These are phyloP conservation scores for Globisporangium canariense DNA, from an alignment of 352 stramenopile genomes.

Conservation along the genomic window DNA sequence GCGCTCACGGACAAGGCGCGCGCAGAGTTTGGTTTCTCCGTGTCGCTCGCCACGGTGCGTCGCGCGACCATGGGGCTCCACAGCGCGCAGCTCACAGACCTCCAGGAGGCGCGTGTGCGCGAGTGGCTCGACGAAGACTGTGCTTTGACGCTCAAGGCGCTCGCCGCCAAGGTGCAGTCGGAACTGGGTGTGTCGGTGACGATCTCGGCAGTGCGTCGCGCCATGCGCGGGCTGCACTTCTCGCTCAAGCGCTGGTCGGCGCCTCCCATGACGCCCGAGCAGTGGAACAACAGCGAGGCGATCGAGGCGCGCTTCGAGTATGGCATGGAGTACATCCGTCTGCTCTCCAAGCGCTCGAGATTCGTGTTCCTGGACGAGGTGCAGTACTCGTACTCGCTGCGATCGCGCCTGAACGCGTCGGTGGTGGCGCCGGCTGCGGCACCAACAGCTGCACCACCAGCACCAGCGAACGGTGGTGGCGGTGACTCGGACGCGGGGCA, in stretches of 20 bases:
- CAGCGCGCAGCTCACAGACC: not conserved
- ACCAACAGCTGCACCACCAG: not conserved
- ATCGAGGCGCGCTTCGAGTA: not conserved
- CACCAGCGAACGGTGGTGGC: not conserved
- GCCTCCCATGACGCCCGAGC: not conserved
- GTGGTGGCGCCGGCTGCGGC: not conserved
- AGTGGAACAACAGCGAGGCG: not conserved
- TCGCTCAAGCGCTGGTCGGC: slow-evolving; percentile 1
- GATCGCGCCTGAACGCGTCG: not conserved
- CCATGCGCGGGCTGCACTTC: slow-evolving; percentile 3
- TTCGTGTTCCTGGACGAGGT: slow-evolving; percentile 3
- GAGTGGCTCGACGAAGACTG: slow-evolving; percentile 4
- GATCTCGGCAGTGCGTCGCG: not conserved
- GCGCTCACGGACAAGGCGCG: not conserved
- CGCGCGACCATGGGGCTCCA: not conserved
- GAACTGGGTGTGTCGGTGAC: not conserved
- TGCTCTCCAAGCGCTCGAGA: not conserved
- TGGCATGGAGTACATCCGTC: slow-evolving; percentile 2
- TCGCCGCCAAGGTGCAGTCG: not conserved
- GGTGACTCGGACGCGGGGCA: not conserved
- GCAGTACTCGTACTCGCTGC: not conserved
- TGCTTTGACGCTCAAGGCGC: not conserved
- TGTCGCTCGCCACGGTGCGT: not conserved
- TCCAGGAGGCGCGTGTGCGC: not conserved
- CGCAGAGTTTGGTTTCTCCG: not conserved